Evolutionary conservation across 306 rosid genomes (phyloP), one percentile per base, ranked within the genome.

Genomic region (Castanea crenata): DNA sequence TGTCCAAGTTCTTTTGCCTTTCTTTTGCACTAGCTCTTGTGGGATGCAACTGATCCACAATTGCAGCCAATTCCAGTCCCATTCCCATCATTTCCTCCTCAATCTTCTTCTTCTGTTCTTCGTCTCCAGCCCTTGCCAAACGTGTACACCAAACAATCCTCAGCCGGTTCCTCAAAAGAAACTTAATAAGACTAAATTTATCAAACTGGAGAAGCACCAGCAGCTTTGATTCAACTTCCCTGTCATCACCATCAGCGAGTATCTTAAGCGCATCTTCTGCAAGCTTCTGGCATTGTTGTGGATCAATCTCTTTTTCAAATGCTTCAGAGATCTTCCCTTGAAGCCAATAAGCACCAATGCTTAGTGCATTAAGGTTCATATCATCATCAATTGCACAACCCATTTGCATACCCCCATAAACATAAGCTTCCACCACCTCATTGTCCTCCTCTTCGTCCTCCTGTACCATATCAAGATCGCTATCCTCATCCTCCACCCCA

Each of bases 301-400:
- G 94, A 87, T 95, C 98, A 82, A 92, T 91, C 83, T 81, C 92
- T 78, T 91, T 96, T 67, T 91, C 98, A 73, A 85, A 95, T 27
- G 98, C 97, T 74, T 81, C 92, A 32, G 99, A 95, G 58, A 95
- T 95, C 84, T 93, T 95, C 90, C 99, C 87, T 86, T 95, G 99
- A 73, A 95, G 91, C 99, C 99, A 95, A 82, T 93, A 95, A 5
- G 99, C 99, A 88, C 89, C 98, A 69, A 95, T 91, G 83, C 91
- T 97, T 87, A 93, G 97, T 74, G 93, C 99, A 85, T 93, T 93
- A 11, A 95, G 91, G 78, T 79, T 82, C 97, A 87, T 89, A 8
- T 95, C 98, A 21, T 95, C 97, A 78, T 95, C 99, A 70, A 92
- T 90, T 38, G 94, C 96, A 72, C 91, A 91, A 15, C 94, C 98